Base-by-base conservation (phyloP, 2,329 filamentous ascomycete species). In the Didymella exigua region DNA sequence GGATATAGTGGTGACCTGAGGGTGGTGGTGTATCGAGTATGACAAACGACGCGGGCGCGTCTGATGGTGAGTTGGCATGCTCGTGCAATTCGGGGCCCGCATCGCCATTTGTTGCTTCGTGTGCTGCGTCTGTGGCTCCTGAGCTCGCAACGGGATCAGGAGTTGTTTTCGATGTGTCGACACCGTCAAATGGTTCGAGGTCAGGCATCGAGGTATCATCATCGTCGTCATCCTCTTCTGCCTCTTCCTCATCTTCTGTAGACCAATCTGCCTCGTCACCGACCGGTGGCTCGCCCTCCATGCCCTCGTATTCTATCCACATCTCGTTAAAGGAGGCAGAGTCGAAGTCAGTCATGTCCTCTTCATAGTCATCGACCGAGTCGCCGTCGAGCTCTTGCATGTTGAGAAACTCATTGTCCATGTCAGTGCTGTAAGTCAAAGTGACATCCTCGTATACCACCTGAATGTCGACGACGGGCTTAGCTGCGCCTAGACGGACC, bases 401-500 rank as follows among this genome's bases (percentile, higher is more conserved):
- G 34, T 65, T 59, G 18, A 66, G 50, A 4, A 67, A 60, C 6
- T 70, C 67, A 9, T 69, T 66, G 44, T 75, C 73, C 68, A 78
- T 73, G 27, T 79, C 76, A 42, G 69, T 74, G 49, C 77, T 75
- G 43, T 81, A 78, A 5, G 82, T 77, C 16, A 84, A 73, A 2
- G 79, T 70, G 14, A 84, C 75, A 21, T 76, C 68, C 56, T 86
- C 82, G 19, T 78, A 70, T 1, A 76, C 67, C 10, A 86, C 67
- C 13, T 70, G 72, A 26, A 86, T 70, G 61, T 86, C 84, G 42
- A 75, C 69, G 11, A 80, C 78, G n/a, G 77, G 71, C 14, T 77
- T 69, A 5, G 79, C 71, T 10, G 78, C 81, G 36, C 81, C 81
- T 16, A 86, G 72, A n/a, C 84, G 78, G 24, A 87, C 76, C 0